A percentile compares a stretch with the other conserved stretches of the same genome.
Conservation (phyloP, 1,284 basidiomycete genomes). For the Bjerkandera adusta region DNA sequence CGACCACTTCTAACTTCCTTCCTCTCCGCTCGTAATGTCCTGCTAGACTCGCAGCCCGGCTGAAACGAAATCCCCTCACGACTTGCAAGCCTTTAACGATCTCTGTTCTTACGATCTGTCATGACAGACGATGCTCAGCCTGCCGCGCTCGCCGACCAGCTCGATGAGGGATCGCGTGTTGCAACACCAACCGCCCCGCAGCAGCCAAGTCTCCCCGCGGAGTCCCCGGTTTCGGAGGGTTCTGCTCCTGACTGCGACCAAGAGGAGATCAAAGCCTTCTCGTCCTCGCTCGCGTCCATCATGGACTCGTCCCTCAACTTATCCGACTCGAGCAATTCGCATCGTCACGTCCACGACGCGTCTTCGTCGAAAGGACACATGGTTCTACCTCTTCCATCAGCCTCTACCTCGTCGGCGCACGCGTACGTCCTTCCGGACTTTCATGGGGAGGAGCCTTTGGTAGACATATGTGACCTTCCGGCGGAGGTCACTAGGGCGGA, state of each 20-base stretch:
- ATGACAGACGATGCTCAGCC: constrained; percentile 3
- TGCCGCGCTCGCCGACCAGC: neutral
- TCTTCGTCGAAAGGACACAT: constrained; percentile 16
- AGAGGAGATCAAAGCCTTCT: constrained; percentile 5
- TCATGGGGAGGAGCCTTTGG: constrained; percentile 19
- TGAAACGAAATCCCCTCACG: neutral
- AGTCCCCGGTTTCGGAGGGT: neutral
- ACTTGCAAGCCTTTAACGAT: constrained; percentile 6
- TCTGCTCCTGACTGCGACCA: neutral
- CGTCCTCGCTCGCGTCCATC: constrained; percentile 7
- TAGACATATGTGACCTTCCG: constrained; percentile 31
- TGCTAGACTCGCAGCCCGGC: constrained; percentile 3
- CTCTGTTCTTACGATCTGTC: neutral
- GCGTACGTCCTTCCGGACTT: constrained; percentile 42
- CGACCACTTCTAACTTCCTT: too few relatives aligned
- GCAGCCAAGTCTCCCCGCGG: constrained; percentile 1
- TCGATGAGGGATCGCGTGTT: constrained; percentile 8
- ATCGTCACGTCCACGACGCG: neutral
- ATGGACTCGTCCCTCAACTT: constrained; percentile 1
- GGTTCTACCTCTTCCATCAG: constrained; percentile 46
- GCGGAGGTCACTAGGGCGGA: constrained; percentile 56
- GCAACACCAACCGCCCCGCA: constrained; percentile 10
- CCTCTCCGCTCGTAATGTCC: constrained; percentile 3
- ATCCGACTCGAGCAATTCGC: neutral
- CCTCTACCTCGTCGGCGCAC: constrained; percentile 38